Evolutionary conservation across 2,329 filamentous ascomycete species (phyloP).

Genomic region (Fusarium transvaalense): DNA sequence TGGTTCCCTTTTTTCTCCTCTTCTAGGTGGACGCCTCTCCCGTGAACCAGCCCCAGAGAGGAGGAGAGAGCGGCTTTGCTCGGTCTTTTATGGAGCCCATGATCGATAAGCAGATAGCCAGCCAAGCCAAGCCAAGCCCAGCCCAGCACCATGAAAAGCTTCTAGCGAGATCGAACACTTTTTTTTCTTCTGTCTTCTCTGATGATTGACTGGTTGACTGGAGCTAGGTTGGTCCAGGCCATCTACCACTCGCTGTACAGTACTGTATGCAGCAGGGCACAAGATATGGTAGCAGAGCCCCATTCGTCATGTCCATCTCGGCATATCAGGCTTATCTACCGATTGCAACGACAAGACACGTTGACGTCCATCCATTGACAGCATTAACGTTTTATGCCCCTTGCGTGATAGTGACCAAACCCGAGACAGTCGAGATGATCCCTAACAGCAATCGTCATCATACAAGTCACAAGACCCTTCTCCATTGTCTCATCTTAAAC

Average conservation of each 20-base stretch:
- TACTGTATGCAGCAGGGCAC: conserved; percentile 9
- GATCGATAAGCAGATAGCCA: conserved; percentile 27
- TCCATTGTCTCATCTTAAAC: conserved; percentile 3
- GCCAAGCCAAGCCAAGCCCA: too few species aligned
- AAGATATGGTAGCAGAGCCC: conserved; percentile 35
- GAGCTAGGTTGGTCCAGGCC: conserved; percentile 12
- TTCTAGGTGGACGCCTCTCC: conserved; percentile 42
- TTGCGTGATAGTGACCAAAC: neutral
- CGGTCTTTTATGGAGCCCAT: conserved; percentile 39
- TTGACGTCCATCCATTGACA: neutral
- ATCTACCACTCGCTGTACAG: too few species aligned
- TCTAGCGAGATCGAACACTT: conserved; percentile 34
- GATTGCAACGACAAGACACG: neutral
- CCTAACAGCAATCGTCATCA: conserved; percentile 13
- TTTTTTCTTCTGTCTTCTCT: neutral
- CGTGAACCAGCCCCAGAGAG: conserved; percentile 21
- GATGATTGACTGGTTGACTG: neutral
- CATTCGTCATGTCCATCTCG: conserved; percentile 38
- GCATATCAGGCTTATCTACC: conserved; percentile 37
- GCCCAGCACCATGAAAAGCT: conserved; percentile 12
- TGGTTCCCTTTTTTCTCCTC: neutral
- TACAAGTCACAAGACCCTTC: conserved; percentile 25
- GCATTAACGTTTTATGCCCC: neutral
- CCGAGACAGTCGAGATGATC: neutral
- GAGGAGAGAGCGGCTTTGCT: conserved; percentile 39